Evolutionary conservation across 164 flowering plant genomes (phyloP).

Genomic region (Aristolochia contorta): DNA sequence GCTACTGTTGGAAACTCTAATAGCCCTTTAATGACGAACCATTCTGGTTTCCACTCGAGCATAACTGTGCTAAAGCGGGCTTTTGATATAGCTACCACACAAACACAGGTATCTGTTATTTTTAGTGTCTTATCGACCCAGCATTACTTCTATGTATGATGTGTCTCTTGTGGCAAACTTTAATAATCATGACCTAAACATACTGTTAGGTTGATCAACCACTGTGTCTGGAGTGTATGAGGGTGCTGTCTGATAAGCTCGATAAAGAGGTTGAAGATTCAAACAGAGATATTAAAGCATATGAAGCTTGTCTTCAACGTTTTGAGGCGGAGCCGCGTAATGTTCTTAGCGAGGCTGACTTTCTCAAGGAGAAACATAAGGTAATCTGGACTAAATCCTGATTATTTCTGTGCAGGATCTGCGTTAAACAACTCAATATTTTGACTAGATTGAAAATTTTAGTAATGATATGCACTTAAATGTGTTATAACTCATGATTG

Average conservation of each 20-base stretch:
- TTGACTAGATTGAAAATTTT: too few species aligned
- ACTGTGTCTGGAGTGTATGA: constrained; percentile 94
- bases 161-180: too few species aligned
- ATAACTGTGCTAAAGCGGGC: constrained; percentile 81
- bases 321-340: constrained; percentile 72
- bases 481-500: neutral
- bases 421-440: neutral
- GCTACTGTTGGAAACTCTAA: constrained; percentile 36
- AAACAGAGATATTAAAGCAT: constrained; percentile 83
- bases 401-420: neutral
- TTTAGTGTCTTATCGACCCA: neutral
- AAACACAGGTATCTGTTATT: constrained; percentile 52
- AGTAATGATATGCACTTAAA: neutral
- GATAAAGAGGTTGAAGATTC: constrained; percentile 99
- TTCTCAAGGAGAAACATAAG: constrained; percentile 83
- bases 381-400: constrained; percentile 18
- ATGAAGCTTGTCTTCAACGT: constrained; percentile 86
- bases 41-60: constrained; percentile 78
- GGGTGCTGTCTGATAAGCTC: constrained; percentile 83
- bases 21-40: constrained; percentile 41
- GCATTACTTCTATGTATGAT: too few species aligned
- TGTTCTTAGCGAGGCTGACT: constrained; percentile 87
- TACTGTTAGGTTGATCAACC: constrained; percentile 84
- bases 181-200: too few species aligned
- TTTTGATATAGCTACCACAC: constrained; percentile 82